phyloP scores from a whole-genome alignment of 352 stramenopile species.

The Phytophthora ohioensis region DNA sequence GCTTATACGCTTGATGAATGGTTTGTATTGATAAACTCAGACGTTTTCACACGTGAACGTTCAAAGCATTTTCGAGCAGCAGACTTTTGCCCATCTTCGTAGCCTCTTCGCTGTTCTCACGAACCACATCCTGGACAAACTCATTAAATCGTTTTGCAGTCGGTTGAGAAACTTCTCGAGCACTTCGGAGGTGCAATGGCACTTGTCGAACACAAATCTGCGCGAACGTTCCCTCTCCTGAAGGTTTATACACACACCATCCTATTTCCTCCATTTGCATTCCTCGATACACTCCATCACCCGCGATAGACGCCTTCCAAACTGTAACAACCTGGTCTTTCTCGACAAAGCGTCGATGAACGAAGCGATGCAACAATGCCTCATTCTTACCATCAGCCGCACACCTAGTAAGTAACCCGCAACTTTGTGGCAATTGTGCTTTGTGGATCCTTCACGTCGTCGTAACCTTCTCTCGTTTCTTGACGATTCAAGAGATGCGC shows the following conservation, averaged over 20 bases:
- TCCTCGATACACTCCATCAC: background rate
- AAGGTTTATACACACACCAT: background rate
- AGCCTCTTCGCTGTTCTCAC: slow-evolving; percentile 7
- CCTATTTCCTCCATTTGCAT: background rate
- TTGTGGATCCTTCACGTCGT: background rate
- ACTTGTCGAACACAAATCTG: slow-evolving; percentile 13
- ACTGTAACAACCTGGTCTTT: background rate
- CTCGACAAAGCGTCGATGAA: background rate
- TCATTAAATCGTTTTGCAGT: background rate
- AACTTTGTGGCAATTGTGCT: background rate
- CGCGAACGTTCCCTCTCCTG: background rate
- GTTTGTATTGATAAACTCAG: too few relatives aligned
- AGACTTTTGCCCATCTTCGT: background rate
- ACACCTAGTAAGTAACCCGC: background rate
- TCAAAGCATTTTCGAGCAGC: slow-evolving; percentile 1
- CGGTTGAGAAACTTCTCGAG: background rate
- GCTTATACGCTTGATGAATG: too few relatives aligned
- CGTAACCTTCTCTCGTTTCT: background rate
- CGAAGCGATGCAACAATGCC: background rate
- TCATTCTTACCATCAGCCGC: background rate
- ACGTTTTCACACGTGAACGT: background rate
- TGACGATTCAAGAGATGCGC: background rate
- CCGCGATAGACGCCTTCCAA: background rate
- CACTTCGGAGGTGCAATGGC: background rate
- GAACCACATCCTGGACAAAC: slow-evolving; percentile 10